Conservation (phyloP, 2,329 filamentous ascomycete species). For the Fusarium tjaetaba region DNA sequence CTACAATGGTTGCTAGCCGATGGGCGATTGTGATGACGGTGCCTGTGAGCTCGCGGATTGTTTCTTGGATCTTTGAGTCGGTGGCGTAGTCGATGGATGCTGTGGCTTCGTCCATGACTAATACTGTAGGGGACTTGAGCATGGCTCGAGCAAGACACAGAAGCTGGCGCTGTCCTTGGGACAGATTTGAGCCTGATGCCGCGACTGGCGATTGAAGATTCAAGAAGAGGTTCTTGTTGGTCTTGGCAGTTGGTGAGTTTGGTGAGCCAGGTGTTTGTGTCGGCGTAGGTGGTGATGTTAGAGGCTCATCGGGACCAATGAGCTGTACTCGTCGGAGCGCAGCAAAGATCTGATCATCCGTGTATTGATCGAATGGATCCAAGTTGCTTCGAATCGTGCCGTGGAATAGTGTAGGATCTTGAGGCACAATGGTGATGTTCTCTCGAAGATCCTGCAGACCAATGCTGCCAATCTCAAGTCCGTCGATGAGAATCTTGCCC, state of each 20-base stretch:
- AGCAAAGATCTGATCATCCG: slow-evolving; percentile 88
- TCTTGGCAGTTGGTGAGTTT: slow-evolving; percentile 53
- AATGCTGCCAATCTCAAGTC: slow-evolving; percentile 88
- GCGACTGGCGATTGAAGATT: slow-evolving; percentile 85
- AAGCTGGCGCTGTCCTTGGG: slow-evolving; percentile 94
- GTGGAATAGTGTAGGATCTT: slow-evolving; percentile 94
- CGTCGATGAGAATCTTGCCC: slow-evolving; percentile 90
- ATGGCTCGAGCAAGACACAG: slow-evolving; percentile 92
- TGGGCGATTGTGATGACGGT: slow-evolving; percentile 98
- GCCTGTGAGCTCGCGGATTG: slow-evolving; percentile 89
- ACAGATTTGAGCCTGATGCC: slow-evolving; percentile 93
- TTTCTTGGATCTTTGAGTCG: slow-evolving; percentile 95
- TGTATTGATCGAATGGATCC: slow-evolving; percentile 90
- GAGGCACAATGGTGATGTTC: slow-evolving; percentile 95
- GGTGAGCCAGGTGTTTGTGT: slow-evolving; percentile 40
- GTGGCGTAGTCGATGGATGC: slow-evolving; percentile 97
- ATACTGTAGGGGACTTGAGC: slow-evolving; percentile 87
- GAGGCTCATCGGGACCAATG: slow-evolving; percentile 69
- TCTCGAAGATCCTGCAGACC: slow-evolving; percentile 93
- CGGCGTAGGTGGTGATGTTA: slow-evolving; percentile 44
- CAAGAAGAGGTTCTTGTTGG: slow-evolving; percentile 95
- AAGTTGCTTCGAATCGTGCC: slow-evolving; percentile 93
- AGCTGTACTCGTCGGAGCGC: slow-evolving; percentile 90
- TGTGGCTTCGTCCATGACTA: slow-evolving; percentile 99
- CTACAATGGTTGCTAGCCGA: slow-evolving; percentile 93